Evolutionary conservation across 345 rosid species (phyloP).

Genomic region (Euclidium syriacum): DNA sequence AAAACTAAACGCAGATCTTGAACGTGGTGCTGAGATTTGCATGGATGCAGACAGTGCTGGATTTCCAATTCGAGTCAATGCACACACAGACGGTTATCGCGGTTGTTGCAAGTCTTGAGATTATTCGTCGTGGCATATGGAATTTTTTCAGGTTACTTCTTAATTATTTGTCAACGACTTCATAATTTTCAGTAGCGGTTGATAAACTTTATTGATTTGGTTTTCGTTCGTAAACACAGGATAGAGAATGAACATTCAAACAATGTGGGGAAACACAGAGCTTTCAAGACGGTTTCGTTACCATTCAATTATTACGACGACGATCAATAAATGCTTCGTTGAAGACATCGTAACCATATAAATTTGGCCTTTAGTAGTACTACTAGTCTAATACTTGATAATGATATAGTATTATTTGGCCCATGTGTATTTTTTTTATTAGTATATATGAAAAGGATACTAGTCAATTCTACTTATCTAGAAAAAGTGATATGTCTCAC

Average conservation of each 20-base stretch:
- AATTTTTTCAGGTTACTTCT: slow-evolving; percentile 64
- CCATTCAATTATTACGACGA: slow-evolving; percentile 52
- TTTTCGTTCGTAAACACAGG: slow-evolving; percentile 30
- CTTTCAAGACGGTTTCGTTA: slow-evolving; percentile 55
- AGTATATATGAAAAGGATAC: too few relatives aligned
- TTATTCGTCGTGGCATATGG: slow-evolving; percentile 74
- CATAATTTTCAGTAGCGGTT: neutral
- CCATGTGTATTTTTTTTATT: too few relatives aligned
- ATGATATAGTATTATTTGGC: too few relatives aligned
- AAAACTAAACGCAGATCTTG: slow-evolving; percentile 39
- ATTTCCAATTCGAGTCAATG: slow-evolving; percentile 36
- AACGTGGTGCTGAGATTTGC: slow-evolving; percentile 64
- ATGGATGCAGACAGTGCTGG: slow-evolving; percentile 61
- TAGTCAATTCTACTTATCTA: too few relatives aligned
- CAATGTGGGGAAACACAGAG: slow-evolving; percentile 46
- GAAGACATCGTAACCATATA: too few relatives aligned
- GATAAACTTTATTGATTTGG: neutral
- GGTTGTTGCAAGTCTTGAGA: slow-evolving; percentile 62
- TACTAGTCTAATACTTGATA: too few relatives aligned
- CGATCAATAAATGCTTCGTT: slow-evolving; percentile 11
- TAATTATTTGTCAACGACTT: neutral
- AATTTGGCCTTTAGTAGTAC: too few relatives aligned
- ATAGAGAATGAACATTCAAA: slow-evolving; percentile 55
- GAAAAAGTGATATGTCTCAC: too few relatives aligned
- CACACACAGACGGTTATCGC: slow-evolving; percentile 43